phyloP scores from a whole-genome alignment of 2,329 filamentous ascomycete genomes.

The Colletotrichum sansevieriae region DNA sequence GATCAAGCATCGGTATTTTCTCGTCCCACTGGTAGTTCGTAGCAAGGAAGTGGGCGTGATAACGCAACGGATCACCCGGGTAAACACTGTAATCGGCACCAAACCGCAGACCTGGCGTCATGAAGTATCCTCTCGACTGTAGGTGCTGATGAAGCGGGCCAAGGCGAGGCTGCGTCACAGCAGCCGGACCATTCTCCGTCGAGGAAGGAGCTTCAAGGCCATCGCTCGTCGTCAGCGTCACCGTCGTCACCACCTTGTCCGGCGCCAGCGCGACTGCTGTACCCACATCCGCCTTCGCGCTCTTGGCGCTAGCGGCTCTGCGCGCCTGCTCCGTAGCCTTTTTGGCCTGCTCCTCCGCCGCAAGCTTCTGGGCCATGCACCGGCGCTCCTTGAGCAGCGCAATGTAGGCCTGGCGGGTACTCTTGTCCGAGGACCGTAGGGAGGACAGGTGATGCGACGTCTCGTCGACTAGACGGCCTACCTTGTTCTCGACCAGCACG shows the following conservation, averaged over 20 bases:
- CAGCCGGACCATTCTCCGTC: slow-evolving; percentile 33
- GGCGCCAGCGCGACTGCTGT: neutral
- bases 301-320: slow-evolving; percentile 42
- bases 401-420: slow-evolving; percentile 73
- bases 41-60: slow-evolving; percentile 94
- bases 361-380: slow-evolving; percentile 54
- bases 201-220: slow-evolving; percentile 46
- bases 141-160: slow-evolving; percentile 82
- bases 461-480: slow-evolving; percentile 87
- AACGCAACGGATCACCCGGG: slow-evolving; percentile 92
- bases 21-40: slow-evolving; percentile 90
- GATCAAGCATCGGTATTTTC: slow-evolving; percentile 84
- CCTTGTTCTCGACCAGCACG: slow-evolving; percentile 80
- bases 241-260: slow-evolving; percentile 45
- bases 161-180: slow-evolving; percentile 40
- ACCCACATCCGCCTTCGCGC: neutral
- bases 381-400: slow-evolving; percentile 64
- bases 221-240: slow-evolving; percentile 54
- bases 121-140: slow-evolving; percentile 83
- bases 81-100: slow-evolving; percentile 96
- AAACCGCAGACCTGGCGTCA: slow-evolving; percentile 93
- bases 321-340: slow-evolving; percentile 49
- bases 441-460: slow-evolving; percentile 74
- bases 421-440: slow-evolving; percentile 69
- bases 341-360: slow-evolving; percentile 56